Conservation (phyloP, 1,284 basidiomycete genomes). For the Sphaerobolus stellatus region DNA sequence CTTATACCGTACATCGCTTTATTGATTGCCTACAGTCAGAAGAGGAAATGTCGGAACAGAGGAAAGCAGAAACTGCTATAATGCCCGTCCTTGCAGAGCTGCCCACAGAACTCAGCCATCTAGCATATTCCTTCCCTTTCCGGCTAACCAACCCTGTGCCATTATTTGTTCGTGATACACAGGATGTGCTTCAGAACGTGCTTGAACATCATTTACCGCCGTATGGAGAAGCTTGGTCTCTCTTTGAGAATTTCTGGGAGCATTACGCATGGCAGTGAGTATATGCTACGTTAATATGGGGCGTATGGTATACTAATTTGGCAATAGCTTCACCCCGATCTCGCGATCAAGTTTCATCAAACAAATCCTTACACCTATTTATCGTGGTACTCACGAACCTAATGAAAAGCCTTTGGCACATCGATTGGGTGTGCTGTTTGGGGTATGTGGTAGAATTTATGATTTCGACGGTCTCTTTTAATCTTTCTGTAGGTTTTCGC, state of each 20-base stretch:
- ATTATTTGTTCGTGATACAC: neutral
- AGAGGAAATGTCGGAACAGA: too few relatives aligned
- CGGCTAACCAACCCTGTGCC: neutral
- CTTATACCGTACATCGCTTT: too few relatives aligned
- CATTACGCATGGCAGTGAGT: conserved; percentile 14
- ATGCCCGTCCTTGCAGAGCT: conserved; percentile 4
- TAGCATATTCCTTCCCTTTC: conserved; percentile 10
- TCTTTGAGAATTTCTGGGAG: conserved; percentile 13
- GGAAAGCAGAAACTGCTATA: too few relatives aligned
- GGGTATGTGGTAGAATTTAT: neutral
- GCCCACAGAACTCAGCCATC: conserved; percentile 2
- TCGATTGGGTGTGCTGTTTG: conserved; percentile 4
- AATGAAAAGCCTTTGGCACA: conserved; percentile 6
- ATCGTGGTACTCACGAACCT: conserved; percentile 1
- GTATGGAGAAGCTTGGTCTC: conserved; percentile 11
- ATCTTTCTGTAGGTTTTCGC: conserved; percentile 7
- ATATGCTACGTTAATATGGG: neutral
- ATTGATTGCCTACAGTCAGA: too few relatives aligned
- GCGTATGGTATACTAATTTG: neutral
- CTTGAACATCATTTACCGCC: conserved; percentile 11
- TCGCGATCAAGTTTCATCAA: conserved; percentile 3
- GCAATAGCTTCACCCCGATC: conserved; percentile 6
- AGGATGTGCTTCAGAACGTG: conserved; percentile 3
- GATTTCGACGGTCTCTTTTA: neutral
- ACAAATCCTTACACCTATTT: conserved; percentile 7